Evolutionary conservation across 2,329 filamentous ascomycete species (phyloP).

Genomic region (Pseudogymnoascus sp.): DNA sequence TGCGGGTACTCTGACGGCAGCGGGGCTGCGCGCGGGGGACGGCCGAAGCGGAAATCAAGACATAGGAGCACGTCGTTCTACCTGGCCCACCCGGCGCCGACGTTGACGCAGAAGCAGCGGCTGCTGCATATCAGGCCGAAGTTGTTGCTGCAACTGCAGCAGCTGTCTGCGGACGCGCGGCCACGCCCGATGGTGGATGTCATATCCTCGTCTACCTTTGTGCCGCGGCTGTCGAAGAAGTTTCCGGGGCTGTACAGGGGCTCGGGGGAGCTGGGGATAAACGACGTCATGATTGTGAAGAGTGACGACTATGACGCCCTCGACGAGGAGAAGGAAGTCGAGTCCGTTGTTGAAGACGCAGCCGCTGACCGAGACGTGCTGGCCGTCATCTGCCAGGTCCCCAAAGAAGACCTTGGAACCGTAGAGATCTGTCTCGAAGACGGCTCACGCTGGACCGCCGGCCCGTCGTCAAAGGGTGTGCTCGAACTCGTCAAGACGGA

Average conservation of each 20-base stretch:
- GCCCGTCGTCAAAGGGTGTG: slow-evolving; percentile 44
- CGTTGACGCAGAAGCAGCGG: slow-evolving; percentile 48
- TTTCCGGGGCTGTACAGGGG: slow-evolving; percentile 57
- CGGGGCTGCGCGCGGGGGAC: slow-evolving; percentile 32
- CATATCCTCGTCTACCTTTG: slow-evolving; percentile 59
- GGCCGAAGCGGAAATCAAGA: slow-evolving; percentile 37
- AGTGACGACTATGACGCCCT: slow-evolving; percentile 62
- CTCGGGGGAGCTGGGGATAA: slow-evolving; percentile 54
- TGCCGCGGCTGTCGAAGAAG: slow-evolving; percentile 49
- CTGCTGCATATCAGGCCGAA: slow-evolving; percentile 56
- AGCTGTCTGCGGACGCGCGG: slow-evolving; percentile 50
- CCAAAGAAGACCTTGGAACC: slow-evolving; percentile 38
- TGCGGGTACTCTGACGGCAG: slow-evolving; percentile 33
- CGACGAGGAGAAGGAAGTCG: slow-evolving; percentile 45
- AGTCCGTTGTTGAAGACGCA: slow-evolving; percentile 36
- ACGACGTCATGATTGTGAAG: slow-evolving; percentile 63
- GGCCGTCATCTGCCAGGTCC: slow-evolving; percentile 58
- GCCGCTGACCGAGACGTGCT: slow-evolving; percentile 48
- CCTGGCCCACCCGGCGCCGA: slow-evolving; percentile 59
- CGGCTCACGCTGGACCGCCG: slow-evolving; percentile 51
- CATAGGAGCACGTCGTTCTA: slow-evolving; percentile 56
- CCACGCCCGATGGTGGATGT: slow-evolving; percentile 64
- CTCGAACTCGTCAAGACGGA: slow-evolving; percentile 53
- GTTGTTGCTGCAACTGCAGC: slow-evolving; percentile 64
- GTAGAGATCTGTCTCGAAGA: slow-evolving; percentile 60